Conservation (phyloP, 495 filamentous ascomycete species). For the Neurospora sp. region DNA sequence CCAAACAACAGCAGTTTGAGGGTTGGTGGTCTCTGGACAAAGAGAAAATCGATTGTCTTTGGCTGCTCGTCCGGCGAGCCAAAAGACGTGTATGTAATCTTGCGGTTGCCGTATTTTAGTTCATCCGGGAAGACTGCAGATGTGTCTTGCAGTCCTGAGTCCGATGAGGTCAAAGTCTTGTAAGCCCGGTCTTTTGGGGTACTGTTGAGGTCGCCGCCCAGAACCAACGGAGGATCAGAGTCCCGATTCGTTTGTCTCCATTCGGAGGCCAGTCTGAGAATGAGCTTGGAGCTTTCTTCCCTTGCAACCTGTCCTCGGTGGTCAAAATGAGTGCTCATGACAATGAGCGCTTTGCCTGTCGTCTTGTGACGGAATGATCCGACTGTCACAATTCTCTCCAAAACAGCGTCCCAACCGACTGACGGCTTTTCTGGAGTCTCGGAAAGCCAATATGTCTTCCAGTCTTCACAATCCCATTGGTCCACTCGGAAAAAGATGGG, state of each 20-base stretch:
- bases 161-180: slow-evolving; percentile 31
- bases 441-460: slow-evolving; percentile 33
- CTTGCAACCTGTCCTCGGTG: slow-evolving; percentile 52
- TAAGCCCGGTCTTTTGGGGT: slow-evolving; percentile 57
- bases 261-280: slow-evolving; percentile 33
- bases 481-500: slow-evolving; percentile 63
- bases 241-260: slow-evolving; percentile 9
- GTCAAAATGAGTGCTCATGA: slow-evolving; percentile 75
- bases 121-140: slow-evolving; percentile 13
- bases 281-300: slow-evolving; percentile 32
- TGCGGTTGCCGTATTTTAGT: slow-evolving; percentile 18
- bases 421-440: slow-evolving; percentile 31
- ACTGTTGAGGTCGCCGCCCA: slow-evolving; percentile 76
- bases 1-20: slow-evolving; percentile 34
- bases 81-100: slow-evolving; percentile 58
- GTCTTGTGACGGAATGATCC: slow-evolving; percentile 47
- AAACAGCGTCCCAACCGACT: slow-evolving; percentile 58
- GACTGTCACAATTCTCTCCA: slow-evolving; percentile 58
- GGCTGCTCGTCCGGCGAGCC: slow-evolving; percentile 20
- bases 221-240: slow-evolving; percentile 38
- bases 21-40: slow-evolving; percentile 8
- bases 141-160: slow-evolving; percentile 19
- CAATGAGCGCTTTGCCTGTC: slow-evolving; percentile 44
- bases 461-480: slow-evolving; percentile 36
- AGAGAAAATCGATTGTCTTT: slow-evolving; percentile 24